phyloP scores from a whole-genome alignment of 805 yeast genomes.

The Huiozyma sinensis region DNA sequence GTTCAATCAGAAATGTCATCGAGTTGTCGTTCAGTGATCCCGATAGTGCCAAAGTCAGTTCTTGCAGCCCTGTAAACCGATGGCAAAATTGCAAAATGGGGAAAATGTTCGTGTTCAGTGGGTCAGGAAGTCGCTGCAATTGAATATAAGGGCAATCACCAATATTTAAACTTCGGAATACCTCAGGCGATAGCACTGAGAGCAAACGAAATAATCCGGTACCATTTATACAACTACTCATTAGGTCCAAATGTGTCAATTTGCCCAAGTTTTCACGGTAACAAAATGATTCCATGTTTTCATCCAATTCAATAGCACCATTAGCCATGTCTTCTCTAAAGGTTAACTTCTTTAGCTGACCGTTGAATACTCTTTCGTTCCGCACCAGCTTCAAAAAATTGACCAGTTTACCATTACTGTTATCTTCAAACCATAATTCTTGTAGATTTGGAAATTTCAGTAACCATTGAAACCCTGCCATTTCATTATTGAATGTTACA shows the following conservation, averaged over 20 bases:
- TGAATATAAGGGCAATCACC: constrained; percentile 22
- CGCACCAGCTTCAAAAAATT: constrained; percentile 11
- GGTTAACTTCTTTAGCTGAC: constrained; percentile 14
- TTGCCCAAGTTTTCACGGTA: constrained; percentile 11
- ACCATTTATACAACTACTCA: constrained; percentile 25
- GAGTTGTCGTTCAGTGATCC: constrained; percentile 16
- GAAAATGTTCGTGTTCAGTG: constrained; percentile 5
- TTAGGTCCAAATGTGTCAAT: constrained; percentile 16
- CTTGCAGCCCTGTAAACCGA: constrained; percentile 11
- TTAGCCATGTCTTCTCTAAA: constrained; percentile 19
- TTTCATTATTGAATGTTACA: constrained; percentile 7
- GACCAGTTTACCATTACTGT: constrained; percentile 11
- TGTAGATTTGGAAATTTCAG: constrained; percentile 10
- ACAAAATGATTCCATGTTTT: neutral
- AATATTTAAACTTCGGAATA: constrained; percentile 14
- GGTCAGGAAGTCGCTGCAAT: constrained; percentile 3
- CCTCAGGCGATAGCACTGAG: constrained; percentile 5
- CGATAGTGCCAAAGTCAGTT: constrained; percentile 18
- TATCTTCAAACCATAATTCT: constrained; percentile 26
- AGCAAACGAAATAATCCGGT: constrained; percentile 12
- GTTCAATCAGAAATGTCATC: constrained; percentile 9
- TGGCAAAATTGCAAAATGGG: constrained; percentile 10
- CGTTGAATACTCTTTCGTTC: constrained; percentile 9
- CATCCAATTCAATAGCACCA: constrained; percentile 9
- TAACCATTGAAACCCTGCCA: constrained; percentile 16